phyloP scores from a whole-genome alignment of 257 asterid genomes.

The Cynanchum wilfordii region DNA sequence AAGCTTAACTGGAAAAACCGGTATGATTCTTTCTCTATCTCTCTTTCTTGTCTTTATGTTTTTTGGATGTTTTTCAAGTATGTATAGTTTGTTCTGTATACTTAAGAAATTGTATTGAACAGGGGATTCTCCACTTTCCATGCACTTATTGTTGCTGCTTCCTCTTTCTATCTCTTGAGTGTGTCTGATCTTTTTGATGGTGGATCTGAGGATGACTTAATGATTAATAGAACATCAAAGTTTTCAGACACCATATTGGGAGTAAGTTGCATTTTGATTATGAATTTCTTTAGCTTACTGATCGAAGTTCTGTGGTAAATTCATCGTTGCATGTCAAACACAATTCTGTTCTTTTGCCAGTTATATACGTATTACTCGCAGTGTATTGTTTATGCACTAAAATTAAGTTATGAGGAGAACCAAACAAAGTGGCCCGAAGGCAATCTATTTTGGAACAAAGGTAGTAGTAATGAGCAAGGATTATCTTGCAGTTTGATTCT shows the following conservation, averaged over 20 bases:
- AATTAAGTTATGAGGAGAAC: too few species aligned
- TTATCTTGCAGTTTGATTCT: neutral
- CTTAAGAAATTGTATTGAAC: constrained; percentile 16
- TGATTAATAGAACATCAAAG: constrained; percentile 49
- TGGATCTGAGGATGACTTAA: constrained; percentile 35
- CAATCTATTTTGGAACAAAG: too few species aligned
- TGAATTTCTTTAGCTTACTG: neutral
- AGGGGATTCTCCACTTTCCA: constrained; percentile 96
- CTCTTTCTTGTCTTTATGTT: neutral
- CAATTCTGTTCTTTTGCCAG: too few species aligned
- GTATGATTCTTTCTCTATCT: constrained; percentile 42
- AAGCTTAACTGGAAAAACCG: constrained; percentile 92
- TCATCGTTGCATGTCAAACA: neutral
- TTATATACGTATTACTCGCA: too few species aligned
- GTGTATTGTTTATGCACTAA: too few species aligned
- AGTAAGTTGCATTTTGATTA: constrained; percentile 34
- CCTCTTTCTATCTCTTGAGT: constrained; percentile 61
- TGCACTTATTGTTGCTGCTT: constrained; percentile 61
- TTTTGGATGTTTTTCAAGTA: neutral
- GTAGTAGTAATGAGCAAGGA: neutral
- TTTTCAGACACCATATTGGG: constrained; percentile 71
- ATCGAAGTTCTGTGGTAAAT: neutral
- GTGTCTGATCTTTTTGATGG: constrained; percentile 53
- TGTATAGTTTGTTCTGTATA: constrained; percentile 13
- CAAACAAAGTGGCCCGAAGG: too few species aligned